Evolutionary conservation across 192 early-diverging fungal species (phyloP).

Genomic region (Mortierella claussenii): DNA sequence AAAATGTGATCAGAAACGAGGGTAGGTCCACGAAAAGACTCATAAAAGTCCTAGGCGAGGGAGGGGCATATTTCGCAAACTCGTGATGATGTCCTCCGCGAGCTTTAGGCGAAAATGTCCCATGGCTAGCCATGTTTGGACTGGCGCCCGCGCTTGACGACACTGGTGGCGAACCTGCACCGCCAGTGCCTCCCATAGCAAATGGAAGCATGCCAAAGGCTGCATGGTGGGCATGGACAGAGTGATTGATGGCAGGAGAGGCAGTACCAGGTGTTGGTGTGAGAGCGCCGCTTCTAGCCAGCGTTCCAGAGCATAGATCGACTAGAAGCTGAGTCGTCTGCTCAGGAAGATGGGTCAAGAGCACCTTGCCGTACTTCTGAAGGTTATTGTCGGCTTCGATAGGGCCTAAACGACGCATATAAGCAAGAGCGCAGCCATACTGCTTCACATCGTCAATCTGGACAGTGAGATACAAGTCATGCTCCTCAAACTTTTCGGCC

Average conservation of each 20-base stretch:
- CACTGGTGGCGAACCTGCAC: slow-evolving; percentile 9
- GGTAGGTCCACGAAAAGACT: slow-evolving; percentile 90
- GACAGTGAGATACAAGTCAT: slow-evolving; percentile 89
- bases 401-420: slow-evolving; percentile 71
- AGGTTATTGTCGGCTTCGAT: slow-evolving; percentile 65
- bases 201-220: slow-evolving; percentile 54
- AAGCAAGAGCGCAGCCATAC: slow-evolving; percentile 80
- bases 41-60: slow-evolving; percentile 79
- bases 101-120: slow-evolving; percentile 19
- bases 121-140: slow-evolving; percentile 5
- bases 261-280: slow-evolving; percentile 25
- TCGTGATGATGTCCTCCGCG: slow-evolving; percentile 22
- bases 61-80: slow-evolving; percentile 53
- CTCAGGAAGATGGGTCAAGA: slow-evolving; percentile 64
- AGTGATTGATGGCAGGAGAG: slow-evolving; percentile 5
- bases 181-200: slow-evolving; percentile 25
- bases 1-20: slow-evolving; percentile 80
- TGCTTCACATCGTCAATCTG: slow-evolving; percentile 89
- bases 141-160: slow-evolving; percentile 11
- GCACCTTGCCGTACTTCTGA: slow-evolving; percentile 66
- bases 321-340: slow-evolving; percentile 66
- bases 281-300: slow-evolving; percentile 13
- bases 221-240: neutral
- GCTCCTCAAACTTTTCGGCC: slow-evolving; percentile 83
- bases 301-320: slow-evolving; percentile 62